Percentiles rank a stretch among this genome's conserved stretches.
These are phyloP conservation scores for Tetramitus jugosus DNA, from an alignment of 208 protist species.

Conservation along the genomic window DNA sequence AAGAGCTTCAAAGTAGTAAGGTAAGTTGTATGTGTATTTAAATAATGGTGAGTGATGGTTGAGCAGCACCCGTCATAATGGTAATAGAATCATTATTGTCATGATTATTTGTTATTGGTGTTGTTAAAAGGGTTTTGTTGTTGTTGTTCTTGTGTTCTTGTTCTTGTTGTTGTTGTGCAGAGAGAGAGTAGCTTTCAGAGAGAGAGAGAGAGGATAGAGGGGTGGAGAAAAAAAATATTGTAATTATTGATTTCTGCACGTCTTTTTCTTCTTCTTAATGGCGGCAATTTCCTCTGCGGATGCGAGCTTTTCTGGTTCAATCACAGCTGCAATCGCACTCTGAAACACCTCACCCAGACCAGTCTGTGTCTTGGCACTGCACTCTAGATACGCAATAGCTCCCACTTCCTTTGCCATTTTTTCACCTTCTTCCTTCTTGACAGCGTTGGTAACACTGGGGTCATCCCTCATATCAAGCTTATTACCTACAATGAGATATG, in stretches of 20 bases:
- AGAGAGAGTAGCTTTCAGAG: too few relatives aligned
- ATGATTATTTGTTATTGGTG: too few relatives aligned
- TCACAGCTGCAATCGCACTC: slow-evolving; percentile 46
- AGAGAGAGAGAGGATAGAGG: too few relatives aligned
- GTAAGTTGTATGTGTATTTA: too few relatives aligned
- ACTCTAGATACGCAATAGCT: slow-evolving; percentile 39
- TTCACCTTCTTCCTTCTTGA: slow-evolving; percentile 36
- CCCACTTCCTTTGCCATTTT: slow-evolving; percentile 29
- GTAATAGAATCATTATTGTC: too few relatives aligned
- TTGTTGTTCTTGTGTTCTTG: too few relatives aligned
- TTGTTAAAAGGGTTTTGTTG: too few relatives aligned
- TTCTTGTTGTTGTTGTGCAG: too few relatives aligned
- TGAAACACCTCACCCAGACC: slow-evolving; percentile 69
- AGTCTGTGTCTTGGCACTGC: slow-evolving; percentile 46
- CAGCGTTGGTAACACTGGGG: not conserved
- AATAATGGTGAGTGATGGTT: too few relatives aligned
- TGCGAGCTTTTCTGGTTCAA: not conserved
- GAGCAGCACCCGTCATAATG: too few relatives aligned
- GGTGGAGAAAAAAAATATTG: not conserved
- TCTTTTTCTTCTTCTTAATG: not conserved
- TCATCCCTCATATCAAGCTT: slow-evolving; percentile 49
- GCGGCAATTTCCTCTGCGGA: not conserved
- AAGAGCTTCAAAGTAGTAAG: too few relatives aligned
- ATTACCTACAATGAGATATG: slow-evolving; percentile 25
- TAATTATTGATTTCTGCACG: not conserved